Base-by-base conservation (phyloP, 257 asterid species). In the Ballota nigra region DNA sequence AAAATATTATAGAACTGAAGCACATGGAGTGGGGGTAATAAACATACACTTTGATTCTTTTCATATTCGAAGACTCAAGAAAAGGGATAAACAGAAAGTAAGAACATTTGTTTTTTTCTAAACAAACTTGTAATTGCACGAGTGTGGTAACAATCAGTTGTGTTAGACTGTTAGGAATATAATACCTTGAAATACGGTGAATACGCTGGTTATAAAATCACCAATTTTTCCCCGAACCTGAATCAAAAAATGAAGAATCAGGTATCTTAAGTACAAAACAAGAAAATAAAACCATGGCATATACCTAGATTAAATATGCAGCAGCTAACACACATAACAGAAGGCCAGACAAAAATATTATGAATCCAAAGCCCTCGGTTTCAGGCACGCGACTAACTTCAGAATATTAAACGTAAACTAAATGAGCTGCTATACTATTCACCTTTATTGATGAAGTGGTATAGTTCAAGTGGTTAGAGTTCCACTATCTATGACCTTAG, bases 141-240 rank as follows among this genome's bases (percentile, higher is more conserved):
- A 76, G 66, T 63, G 77, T 3, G 6, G 23, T 36, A 15, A 36
- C 49, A 74, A 49, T 29, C 29, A 34, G 68, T n/a, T n/a, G n/a
- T 1, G 29, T 47, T 52, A n/a, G n/a, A n/a, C 64, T 62, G 29
- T 24, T 20, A 45, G 70, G 74, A 61, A 72, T 34, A 24, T 12
- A 69, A 68, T 87, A 92, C 96, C 97, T 91, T 87, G 97, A 81
- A 89, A 91, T 71, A 91, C 95, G 49, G 89, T 62, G 68, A 88
- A 85, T 43, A 88, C 91, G 16, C 91, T 87, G 71, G 85, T 79
- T 65, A 90, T 78, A 77, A 91, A 89, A 69, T 87, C 84, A 29
- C 91, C 86, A 69, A 91, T 89, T 78, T 85, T 88, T 75, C 96
- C 94, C 47, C 94, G 74, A 26, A 92, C 96, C 98, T 89, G 92